These are phyloP conservation scores for Fragaria iinumae DNA, from an alignment of 306 rosid species.

Conservation along the genomic window DNA sequence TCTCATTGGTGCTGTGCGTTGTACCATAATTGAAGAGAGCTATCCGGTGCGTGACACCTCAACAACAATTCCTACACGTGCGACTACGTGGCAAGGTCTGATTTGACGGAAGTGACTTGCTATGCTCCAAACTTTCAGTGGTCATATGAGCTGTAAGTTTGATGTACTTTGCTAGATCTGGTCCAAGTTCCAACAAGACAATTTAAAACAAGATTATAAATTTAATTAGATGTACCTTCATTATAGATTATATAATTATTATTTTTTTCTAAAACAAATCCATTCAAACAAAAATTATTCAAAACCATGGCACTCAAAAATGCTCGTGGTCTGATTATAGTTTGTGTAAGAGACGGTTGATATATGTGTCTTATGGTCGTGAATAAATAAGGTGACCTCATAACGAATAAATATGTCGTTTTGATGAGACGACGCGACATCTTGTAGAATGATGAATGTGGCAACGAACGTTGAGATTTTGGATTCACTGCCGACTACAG, in stretches of 20 bases:
- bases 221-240: too few species aligned
- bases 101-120: background rate
- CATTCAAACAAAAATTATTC: too few species aligned
- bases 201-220: background rate
- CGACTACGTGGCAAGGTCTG: background rate
- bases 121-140: background rate
- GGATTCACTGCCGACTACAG: too few species aligned
- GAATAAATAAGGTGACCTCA: too few species aligned
- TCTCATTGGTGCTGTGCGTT: background rate
- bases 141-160: slow-evolving; percentile 5
- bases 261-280: too few species aligned
- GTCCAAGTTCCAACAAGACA: slow-evolving; percentile 1
- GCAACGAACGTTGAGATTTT: too few species aligned
- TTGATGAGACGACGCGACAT: fast-evolving
- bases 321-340: too few species aligned
- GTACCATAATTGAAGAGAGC: slow-evolving; percentile 15
- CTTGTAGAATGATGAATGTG: too few species aligned
- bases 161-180: background rate
- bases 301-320: too few species aligned
- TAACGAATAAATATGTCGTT: fast-evolving
- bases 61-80: background rate
- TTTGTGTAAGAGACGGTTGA: too few species aligned
- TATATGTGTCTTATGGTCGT: too few species aligned
- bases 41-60: background rate
- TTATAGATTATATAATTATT: too few species aligned